Evolutionary conservation across 2,329 filamentous ascomycete species (phyloP), one percentile per base, ranked within the genome.

Genomic region (Clonostachys solani): DNA sequence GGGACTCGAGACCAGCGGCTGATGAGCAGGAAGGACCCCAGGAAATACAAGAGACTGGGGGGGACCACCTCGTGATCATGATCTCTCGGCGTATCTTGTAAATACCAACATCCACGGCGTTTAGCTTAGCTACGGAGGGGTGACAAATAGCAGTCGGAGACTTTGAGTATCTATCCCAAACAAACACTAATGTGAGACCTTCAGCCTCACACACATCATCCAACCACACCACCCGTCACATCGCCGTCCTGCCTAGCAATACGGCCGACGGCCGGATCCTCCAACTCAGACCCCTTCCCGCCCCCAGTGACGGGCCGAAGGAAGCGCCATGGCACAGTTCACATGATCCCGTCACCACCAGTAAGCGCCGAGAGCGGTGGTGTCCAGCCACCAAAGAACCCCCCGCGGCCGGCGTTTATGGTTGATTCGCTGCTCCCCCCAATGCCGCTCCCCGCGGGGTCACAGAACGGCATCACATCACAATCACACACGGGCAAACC

Each of bases 1-100:
- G 87, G 87, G 2, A 92, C 87, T n/a, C 73, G 88, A 50, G 86
- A 91, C 60, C 80, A 74, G 63, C 69, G 67, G 33, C 68, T 76
- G 57, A 92, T 92, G 88, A 87, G 82, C 57, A 75, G 83, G 50
- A 90, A 89, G 66, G 86, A 90, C 65, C 83, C 83, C 59, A 77
- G 86, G 58, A 90, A 90, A 72, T 83, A 82, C 62, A 85, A 83
- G 61, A 73, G 86, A 45, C 60, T 80, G 38, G 80, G 78, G 12
- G 61, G 58, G 48, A 80, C 45, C 15, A 80, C 45, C 15, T 38
- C 33, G 34, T 23, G 29, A 36, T 18, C 12, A 38, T 13, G n/a
- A 7, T 16, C 43, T 18, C 40, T 23, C n/a, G 13, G 17, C 18
- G 18, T 12, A 18, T 23, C 18, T 15, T n/a, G 37, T 40, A 40